Base-by-base conservation (phyloP, 495 filamentous ascomycete genomes). In the Penicillium lividum region DNA sequence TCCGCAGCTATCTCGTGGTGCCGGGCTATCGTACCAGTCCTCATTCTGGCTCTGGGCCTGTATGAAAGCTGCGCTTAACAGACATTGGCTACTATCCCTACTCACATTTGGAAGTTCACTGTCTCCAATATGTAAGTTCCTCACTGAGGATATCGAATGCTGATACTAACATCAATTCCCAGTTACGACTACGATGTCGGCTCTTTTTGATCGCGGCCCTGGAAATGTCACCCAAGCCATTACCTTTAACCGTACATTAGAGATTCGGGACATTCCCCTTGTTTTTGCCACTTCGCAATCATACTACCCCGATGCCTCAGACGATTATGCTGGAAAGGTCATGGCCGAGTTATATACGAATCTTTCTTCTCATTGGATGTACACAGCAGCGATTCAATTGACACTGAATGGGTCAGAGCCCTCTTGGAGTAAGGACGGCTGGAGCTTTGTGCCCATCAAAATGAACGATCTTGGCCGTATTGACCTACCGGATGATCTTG, bases 121-220 rank as follows among this genome's bases (percentile, higher is more conserved):
- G 5, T 58, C 68, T 3, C 64, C 73, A 44, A 51, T 74, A 28
- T 73, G 73, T 76, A 64, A 56, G 75, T 71, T n/a, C 31, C 6
- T 38, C 44, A 38, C 16, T 15, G 7, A 18, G 3, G 30, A 31
- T 11, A n/a, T 3, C 3, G n/a, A n/a, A 3, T 4, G 4, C 8
- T 16, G 22, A 57, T 13, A 11, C n/a, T 51, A 15, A 45, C 30
- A 28, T 48, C 25, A 11, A 16, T 11, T 40, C 10, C 50, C 45
- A 77, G 73, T 68, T 30, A 77, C 72, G 5, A 71, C 73, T 22
- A 51, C 68, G 3, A 77, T 77, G 72, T 75, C 73, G 6, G 73
- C 68, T 7, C 18, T 77, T 1, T 73, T 73, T 29, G 53, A 71
- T 34, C 55, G 55, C 4, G 58, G 65, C 6, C 8, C 64, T 5